Base-by-base conservation (phyloP, 139 green algal species). In the Astrephomene gubernaculifera region DNA sequence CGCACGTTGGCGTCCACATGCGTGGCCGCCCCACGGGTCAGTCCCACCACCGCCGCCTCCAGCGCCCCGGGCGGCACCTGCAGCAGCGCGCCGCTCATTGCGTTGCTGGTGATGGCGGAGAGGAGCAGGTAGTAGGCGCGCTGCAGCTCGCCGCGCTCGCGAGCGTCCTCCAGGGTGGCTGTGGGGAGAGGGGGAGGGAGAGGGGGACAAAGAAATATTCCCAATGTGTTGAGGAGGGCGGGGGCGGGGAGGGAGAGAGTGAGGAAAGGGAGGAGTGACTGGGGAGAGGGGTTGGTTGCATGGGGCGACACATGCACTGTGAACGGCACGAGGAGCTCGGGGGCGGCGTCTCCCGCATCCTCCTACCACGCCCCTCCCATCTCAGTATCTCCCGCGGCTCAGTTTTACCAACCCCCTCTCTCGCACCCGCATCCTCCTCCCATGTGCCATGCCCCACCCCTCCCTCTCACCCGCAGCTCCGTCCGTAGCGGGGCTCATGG, bases 101-200 rank as follows among this genome's bases (percentile, higher is more conserved):
- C 76, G 44, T 87, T 81, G 39, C 31, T 29, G 17, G 86, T 83
- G 29, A 97, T 36, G n/a, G 68, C 83, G 31, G 93, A 90, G 54
- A 96, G 78, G 78, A 97, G 87, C n/a, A 63, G 43, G 87, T 96
- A 97, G 90, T 95, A 97, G 2, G 84, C 65, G 14, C 89, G 86
- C 92, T 98, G 95, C 29, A 98, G 84, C 79, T 96, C 94, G 1
- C 67, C 92, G 45, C 87, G 86, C 75, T 97, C 95, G 5, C 95
- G 90, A 31, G 84, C 61, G 36, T 97, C 95, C 70, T 98, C 95
- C 44, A 92, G 81, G 7, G 87, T 91, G 44, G 81, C 92, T 69
- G 78, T 52, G 52, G 64, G 33, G 17, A 71, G 64, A 17, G 33
- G 35, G 2, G 33, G 33, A 27, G 64, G 64, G 64, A 4, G 1